Evolutionary conservation across 2,329 filamentous ascomycete genomes (phyloP), one percentile per base, ranked within the genome.

Genomic region (Diaporthe citri): DNA sequence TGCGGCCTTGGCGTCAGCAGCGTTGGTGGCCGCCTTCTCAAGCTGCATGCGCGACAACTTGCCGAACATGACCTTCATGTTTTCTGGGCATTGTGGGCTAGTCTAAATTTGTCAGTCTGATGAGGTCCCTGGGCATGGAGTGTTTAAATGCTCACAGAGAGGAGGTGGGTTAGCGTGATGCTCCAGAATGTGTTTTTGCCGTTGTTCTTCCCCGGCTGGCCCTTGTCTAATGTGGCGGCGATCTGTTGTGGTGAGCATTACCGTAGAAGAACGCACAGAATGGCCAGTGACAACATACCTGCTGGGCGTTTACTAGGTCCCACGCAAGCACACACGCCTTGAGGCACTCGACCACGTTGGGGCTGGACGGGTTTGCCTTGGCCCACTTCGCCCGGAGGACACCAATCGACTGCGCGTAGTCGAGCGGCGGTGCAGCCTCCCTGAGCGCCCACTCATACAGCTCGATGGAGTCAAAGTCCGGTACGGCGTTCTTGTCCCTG

Each of bases 241-340:
- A 91, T 91, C 88, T 91, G 51, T 5, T 17, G 28, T 15, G 22
- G 56, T 74, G 34, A 77, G 59, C 52, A 71, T 70, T 28, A 4
- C 28, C 39, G 46, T 9, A n/a, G 2, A n/a, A 6, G 4, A 15
- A 41, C 13, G 34, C 43, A 28, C n/a, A 6, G 8, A 6, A 28
- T 1, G 52, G 12, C 20, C 10, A 12, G 22, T n/a, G n/a, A 2
- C 22, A 20, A 55, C 80, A 75, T 81, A 90, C 89, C 83, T 90
- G 88, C 80, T 91, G 90, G 2, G 89, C 88, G 78, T 88, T 89
- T 74, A 85, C 83, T 72, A 91, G 84, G 77, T 92, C 90, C 85
- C 88, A 90, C 71, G 89, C 84, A 76, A 87, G 81, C 72, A 91
- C 78, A 77, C 90, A 91, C 12, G 87, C 85, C 77, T 89, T 85